These are phyloP conservation scores for Cytospora leucostoma DNA, from an alignment of 2,329 filamentous ascomycete species.

Conservation along the genomic window DNA sequence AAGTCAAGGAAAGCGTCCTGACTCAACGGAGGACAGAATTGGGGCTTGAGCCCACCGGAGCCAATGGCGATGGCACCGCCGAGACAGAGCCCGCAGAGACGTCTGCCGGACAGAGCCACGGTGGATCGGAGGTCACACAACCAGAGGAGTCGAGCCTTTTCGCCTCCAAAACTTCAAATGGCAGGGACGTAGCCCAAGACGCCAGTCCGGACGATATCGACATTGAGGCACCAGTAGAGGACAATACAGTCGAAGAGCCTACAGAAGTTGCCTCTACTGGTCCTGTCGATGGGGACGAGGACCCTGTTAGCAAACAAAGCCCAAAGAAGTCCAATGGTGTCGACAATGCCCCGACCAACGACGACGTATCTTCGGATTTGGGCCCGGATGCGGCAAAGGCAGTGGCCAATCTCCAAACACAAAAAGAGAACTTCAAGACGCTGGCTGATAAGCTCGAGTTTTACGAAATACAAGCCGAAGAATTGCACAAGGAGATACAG, in stretches of 20 bases:
- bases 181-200: constrained; percentile 34
- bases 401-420: constrained; percentile 33
- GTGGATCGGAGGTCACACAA: constrained; percentile 4
- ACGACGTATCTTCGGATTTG: neutral
- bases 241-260: constrained; percentile 19
- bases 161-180: constrained; percentile 26
- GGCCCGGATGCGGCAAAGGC: constrained; percentile 28
- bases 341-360: neutral
- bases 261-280: constrained; percentile 24
- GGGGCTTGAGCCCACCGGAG: constrained; percentile 8
- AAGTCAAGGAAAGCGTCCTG: constrained; percentile 31
- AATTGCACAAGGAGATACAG: constrained; percentile 37
- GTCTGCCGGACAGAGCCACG: neutral
- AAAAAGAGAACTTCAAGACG: constrained; percentile 39
- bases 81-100: constrained; percentile 4
- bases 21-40: constrained; percentile 17
- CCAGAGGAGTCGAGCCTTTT: constrained; percentile 31
- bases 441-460: constrained; percentile 38
- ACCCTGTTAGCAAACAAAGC: constrained; percentile 23
- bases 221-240: constrained; percentile 45
- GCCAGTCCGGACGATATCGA: constrained; percentile 52
- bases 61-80: constrained; percentile 9
- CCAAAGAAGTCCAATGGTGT: constrained; percentile 13
- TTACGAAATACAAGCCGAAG: constrained; percentile 36
- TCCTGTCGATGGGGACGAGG: constrained; percentile 25